Conservation (phyloP, 805 yeast genomes). For the Candida schatavii region DNA sequence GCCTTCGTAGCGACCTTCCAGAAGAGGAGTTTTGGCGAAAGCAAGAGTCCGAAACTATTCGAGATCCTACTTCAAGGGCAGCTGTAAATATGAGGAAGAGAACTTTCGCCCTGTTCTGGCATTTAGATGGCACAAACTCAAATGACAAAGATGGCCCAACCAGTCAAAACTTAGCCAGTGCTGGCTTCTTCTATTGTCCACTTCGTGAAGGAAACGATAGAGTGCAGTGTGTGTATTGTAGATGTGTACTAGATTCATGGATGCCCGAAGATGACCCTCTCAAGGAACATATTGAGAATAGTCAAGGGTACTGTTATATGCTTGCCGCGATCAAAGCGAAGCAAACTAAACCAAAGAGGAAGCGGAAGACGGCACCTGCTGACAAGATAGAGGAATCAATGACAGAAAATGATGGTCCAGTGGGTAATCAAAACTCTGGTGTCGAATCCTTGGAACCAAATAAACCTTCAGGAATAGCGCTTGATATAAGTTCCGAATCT, state of each 20-base stretch:
- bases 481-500: too few species aligned
- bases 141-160: slow-evolving; percentile 31
- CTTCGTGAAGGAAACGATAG: slow-evolving; percentile 28
- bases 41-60: slow-evolving; percentile 16
- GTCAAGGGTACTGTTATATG: slow-evolving; percentile 24
- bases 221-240: slow-evolving; percentile 30
- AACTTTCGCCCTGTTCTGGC: slow-evolving; percentile 38
- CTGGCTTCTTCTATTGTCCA: slow-evolving; percentile 42
- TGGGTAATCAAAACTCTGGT: too few species aligned
- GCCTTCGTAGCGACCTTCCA: slow-evolving; percentile 4
- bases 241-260: slow-evolving; percentile 45
- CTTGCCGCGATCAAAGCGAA: slow-evolving; percentile 13
- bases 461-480: too few species aligned
- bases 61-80: slow-evolving; percentile 29
- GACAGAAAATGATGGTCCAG: too few species aligned
- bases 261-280: slow-evolving; percentile 61
- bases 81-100: slow-evolving; percentile 31
- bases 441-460: too few species aligned
- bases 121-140: slow-evolving; percentile 36
- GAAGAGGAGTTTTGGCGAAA: slow-evolving; percentile 4
- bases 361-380: neutral
- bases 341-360: too few species aligned
- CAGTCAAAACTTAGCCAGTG: slow-evolving; percentile 44
- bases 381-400: neutral
- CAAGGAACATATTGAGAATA: slow-evolving; percentile 46